These are phyloP conservation scores for Podospora australis DNA, from an alignment of 495 filamentous ascomycete species.

Conservation along the genomic window DNA sequence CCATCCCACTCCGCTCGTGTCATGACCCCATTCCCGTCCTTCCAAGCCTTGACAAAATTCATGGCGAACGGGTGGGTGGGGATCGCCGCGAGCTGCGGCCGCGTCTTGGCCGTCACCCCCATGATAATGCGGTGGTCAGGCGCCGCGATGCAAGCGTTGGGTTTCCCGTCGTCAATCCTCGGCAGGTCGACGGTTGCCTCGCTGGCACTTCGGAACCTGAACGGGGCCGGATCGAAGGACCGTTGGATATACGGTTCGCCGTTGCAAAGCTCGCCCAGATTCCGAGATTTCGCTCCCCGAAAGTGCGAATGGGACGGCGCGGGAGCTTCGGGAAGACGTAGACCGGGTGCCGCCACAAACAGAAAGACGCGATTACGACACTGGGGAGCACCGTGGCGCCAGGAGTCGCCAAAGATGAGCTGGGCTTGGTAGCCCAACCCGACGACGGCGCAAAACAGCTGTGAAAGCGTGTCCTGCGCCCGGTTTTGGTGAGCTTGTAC, in stretches of 20 bases:
- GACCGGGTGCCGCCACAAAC: slow-evolving; percentile 55
- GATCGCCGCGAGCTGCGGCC: slow-evolving; percentile 33
- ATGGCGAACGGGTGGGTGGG: slow-evolving; percentile 40
- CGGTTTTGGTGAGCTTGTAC: slow-evolving; percentile 33
- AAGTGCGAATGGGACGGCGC: slow-evolving; percentile 56
- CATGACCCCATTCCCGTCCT: slow-evolving; percentile 33
- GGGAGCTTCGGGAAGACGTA: slow-evolving; percentile 47
- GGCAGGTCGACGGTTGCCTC: slow-evolving; percentile 56
- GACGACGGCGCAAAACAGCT: slow-evolving; percentile 61
- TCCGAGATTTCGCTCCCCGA: slow-evolving; percentile 9
- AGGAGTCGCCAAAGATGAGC: slow-evolving; percentile 57
- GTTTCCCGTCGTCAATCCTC: slow-evolving; percentile 46
- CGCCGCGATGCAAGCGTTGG: slow-evolving; percentile 46
- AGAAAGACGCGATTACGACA: slow-evolving; percentile 58
- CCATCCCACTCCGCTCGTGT: slow-evolving; percentile 26
- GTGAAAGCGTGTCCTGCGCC: slow-evolving; percentile 56
- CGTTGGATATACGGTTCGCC: slow-evolving; percentile 51
- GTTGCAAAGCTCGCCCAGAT: slow-evolving; percentile 55
- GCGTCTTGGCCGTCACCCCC: slow-evolving; percentile 22
- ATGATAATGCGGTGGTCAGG: slow-evolving; percentile 56
- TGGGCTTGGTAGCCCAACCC: slow-evolving; percentile 68
- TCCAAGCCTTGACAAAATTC: slow-evolving; percentile 40
- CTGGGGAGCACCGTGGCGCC: slow-evolving; percentile 60
- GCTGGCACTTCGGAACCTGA: slow-evolving; percentile 42
- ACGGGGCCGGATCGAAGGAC: slow-evolving; percentile 46